phyloP scores from a whole-genome alignment of 2,329 filamentous ascomycete species.

The Talaromyces sp. region DNA sequence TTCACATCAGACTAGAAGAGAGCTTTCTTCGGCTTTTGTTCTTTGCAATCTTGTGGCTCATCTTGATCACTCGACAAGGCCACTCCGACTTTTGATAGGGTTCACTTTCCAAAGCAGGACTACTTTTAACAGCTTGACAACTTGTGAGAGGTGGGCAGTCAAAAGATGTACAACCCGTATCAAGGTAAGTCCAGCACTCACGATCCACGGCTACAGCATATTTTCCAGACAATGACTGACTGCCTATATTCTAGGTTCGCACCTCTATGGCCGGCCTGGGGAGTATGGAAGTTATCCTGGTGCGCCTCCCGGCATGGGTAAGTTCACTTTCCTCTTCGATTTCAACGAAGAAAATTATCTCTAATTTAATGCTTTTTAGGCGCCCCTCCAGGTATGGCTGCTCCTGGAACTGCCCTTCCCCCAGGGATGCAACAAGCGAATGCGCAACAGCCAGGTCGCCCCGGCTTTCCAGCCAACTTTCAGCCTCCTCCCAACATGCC shows the following conservation, averaged over 20 bases:
- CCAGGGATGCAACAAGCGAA: constrained; percentile 75
- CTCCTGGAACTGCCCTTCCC: constrained; percentile 74
- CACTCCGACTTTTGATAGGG: not conserved
- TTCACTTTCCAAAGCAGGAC: not conserved
- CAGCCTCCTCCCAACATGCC: constrained; percentile 88
- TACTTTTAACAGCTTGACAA: not conserved
- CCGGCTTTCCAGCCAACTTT: constrained; percentile 78
- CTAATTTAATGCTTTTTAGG: constrained; percentile 39
- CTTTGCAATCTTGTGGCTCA: not conserved
- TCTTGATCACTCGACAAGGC: not conserved
- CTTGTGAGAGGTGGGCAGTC: not conserved
- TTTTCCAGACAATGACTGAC: not conserved
- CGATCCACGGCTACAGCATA: not conserved
- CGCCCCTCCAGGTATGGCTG: constrained; percentile 75
- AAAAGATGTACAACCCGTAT: constrained; percentile 47
- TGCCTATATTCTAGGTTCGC: constrained; percentile 31
- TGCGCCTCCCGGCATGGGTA: constrained; percentile 80
- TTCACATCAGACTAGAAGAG: not conserved
- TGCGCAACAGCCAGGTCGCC: constrained; percentile 72
- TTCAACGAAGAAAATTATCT: not conserved
- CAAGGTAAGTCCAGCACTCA: constrained; percentile 34
- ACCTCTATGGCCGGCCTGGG: constrained; percentile 71
- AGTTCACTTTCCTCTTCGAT: constrained; percentile 30
- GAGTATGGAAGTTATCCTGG: constrained; percentile 71
- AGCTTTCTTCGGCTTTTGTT: not conserved